Base-by-base conservation (phyloP, 495 filamentous ascomycete genomes). In the Massariosphaeria phaeospora region DNA sequence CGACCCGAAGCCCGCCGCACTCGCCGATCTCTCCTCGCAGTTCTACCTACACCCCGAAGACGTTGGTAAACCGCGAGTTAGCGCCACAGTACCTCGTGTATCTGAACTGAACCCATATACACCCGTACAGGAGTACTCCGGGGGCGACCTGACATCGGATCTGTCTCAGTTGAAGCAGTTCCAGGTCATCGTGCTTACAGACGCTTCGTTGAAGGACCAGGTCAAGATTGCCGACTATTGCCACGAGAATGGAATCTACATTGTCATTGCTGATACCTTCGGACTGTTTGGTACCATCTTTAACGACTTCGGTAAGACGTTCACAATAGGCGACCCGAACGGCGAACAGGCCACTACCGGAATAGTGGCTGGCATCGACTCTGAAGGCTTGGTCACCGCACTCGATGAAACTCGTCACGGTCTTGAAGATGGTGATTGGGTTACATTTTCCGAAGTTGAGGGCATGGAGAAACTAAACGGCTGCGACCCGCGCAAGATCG, bases 21-120 rank as follows among this genome's bases (percentile, higher is more conserved):
- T 93, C 63, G 76, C 89, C 47, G 91, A 96, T 66, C 84, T 97
- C 35, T 95, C 89, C 21, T 86, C 93, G 20, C 93, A 97, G 68
- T 99, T 97, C 75, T 99, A 96, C 82, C 83, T 97, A 12, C 87
- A 80, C 61, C 75, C 77, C 10, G 80, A 85, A 60, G 93, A 99
- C 70, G 84, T 97, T 53, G 94, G 93, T 66, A 93, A 95, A 73
- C 85, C 89, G 2, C 83, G 94, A 64, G 94, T 89, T 48, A 79
- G 80, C 43, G 86, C 86, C 47, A 95, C 90, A 1, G 87, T 86
- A 2, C 91, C 93, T 4, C 82, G 88, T 52, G 87, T 99, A 13
- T 86, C 87, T 41, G 93, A 97, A 70, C 78, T 99, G 35, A 99
- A 99, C 71, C 88, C 89, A 26, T 99, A 99, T 60, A 94, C 91